Evolutionary conservation across 2,329 filamentous ascomycete genomes (phyloP), one percentile per base, ranked within the genome.

Genomic region (Colletotrichum destructivum): DNA sequence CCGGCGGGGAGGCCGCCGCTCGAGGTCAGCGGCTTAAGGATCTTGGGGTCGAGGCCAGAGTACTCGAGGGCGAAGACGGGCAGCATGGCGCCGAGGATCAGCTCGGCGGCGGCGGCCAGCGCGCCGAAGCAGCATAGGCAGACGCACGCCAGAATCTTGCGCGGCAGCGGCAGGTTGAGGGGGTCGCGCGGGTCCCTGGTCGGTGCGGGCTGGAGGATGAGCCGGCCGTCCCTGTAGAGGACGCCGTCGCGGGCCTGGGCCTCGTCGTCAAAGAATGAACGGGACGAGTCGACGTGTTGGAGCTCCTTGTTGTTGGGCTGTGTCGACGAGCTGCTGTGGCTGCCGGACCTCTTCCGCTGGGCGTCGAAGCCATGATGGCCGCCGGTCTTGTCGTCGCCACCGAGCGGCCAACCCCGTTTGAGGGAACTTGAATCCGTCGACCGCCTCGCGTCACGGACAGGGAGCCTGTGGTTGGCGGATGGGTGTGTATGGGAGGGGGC

Each of bases 1-100:
- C 75, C 73, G 31, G 76, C 73, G 49, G 69, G 63, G 15, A 72
- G 75, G 44, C 76, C 76, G 11, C 76, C 55, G 12, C 40, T 62
- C 0, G 23, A 16, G 2, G 70, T 78, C 75, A 40, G 26, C 4
- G 49, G 38, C 35, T 76, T 77, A 23, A 81, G 74, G 23, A 75
- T 71, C 6, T 76, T 74, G 0, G 79, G 75, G 66, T 78, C 75
- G 8, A 80, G 69, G 12, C 79, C 78, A 5, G 78, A 75, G 61
- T 82, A 82, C 63, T 81, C 77, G 59, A 81, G 76, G 11, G 78
- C 69, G 62, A 81, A 82, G n/a, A 82, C 77, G 40, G 80, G 80
- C 12, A 81, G 66, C 57, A 81, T 75, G 3, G 74, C 74, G 23
- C 76, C 77, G 51, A 81, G 73, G 21, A 79, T 76, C 21, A 76